Percentiles rank a stretch among this genome's conserved stretches.
Conservation (phyloP, 2,329 filamentous ascomycete species). For the Colletotrichum sp. region DNA sequence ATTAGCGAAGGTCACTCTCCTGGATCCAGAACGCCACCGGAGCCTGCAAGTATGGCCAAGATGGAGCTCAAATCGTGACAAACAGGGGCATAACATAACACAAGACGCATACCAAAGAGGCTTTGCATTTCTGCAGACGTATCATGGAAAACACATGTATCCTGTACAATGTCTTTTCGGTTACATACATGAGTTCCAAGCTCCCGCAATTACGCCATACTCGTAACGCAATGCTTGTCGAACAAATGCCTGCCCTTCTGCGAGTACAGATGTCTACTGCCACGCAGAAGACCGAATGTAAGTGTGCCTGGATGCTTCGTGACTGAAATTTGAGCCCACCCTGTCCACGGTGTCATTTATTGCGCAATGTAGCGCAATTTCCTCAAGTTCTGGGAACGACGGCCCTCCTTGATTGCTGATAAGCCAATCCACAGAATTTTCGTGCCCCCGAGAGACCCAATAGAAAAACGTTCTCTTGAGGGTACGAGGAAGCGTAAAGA, state of each 20-base stretch:
- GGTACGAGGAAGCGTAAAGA: not conserved
- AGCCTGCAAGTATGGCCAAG: conserved; percentile 7
- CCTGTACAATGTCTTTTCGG: not conserved
- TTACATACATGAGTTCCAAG: not conserved
- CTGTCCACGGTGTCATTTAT: not conserved
- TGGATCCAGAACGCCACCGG: not conserved
- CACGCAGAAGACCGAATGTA: not conserved
- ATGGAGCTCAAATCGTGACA: not conserved
- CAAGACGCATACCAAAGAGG: not conserved
- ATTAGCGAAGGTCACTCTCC: conserved; percentile 1
- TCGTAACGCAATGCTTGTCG: not conserved
- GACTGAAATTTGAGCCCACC: not conserved
- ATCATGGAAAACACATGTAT: not conserved
- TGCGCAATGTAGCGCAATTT: not conserved
- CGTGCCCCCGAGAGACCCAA: accelerated
- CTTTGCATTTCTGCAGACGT: not conserved
- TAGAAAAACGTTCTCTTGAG: not conserved
- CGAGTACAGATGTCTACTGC: not conserved
- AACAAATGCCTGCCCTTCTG: not conserved
- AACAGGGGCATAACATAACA: accelerated
- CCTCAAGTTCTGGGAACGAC: not conserved
- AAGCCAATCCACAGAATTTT: not conserved
- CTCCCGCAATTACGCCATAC: not conserved
- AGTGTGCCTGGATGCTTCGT: not conserved
- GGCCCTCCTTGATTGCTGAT: not conserved